These are phyloP conservation scores for Liquidambar formosana DNA, from an alignment of 164 flowering plant genomes.

Conservation along the genomic window DNA sequence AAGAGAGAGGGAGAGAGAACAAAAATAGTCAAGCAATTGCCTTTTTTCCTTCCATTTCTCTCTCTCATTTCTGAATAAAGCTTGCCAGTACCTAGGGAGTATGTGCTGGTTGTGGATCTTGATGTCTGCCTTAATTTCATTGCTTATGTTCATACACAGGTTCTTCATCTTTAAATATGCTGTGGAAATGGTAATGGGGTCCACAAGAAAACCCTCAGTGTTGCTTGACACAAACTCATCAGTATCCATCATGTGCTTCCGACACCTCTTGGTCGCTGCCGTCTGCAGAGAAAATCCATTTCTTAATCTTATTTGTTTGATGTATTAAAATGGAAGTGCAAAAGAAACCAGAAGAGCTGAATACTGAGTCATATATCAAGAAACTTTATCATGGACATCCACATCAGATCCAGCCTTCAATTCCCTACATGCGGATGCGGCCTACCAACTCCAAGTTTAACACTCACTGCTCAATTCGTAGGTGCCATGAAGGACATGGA, in stretches of 20 bases:
- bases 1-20: too few species aligned
- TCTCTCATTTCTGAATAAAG: not conserved
- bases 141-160: constrained; percentile 60
- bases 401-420: too few species aligned
- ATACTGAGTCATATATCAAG: not conserved
- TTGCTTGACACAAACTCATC: constrained; percentile 82
- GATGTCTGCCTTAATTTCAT: constrained; percentile 79
- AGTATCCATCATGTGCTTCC: constrained; percentile 80
- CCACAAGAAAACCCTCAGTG: constrained; percentile 65
- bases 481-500: too few species aligned
- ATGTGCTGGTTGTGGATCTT: constrained; percentile 84
- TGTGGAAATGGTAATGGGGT: constrained; percentile 62
- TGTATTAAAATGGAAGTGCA: too few species aligned
- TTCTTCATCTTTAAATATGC: constrained; percentile 89
- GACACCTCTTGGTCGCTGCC: constrained; percentile 77
- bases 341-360: not conserved
- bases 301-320: not conserved
- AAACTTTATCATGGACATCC: not conserved
- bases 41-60: too few species aligned
- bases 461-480: too few species aligned
- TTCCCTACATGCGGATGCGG: too few species aligned
- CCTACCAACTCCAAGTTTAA: too few species aligned
- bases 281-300: constrained; percentile 43
- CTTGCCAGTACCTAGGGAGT: constrained; percentile 72
- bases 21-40: too few species aligned